Evolutionary conservation across 2,329 filamentous ascomycete genomes (phyloP).

Genomic region (Botrytis paeoniae): DNA sequence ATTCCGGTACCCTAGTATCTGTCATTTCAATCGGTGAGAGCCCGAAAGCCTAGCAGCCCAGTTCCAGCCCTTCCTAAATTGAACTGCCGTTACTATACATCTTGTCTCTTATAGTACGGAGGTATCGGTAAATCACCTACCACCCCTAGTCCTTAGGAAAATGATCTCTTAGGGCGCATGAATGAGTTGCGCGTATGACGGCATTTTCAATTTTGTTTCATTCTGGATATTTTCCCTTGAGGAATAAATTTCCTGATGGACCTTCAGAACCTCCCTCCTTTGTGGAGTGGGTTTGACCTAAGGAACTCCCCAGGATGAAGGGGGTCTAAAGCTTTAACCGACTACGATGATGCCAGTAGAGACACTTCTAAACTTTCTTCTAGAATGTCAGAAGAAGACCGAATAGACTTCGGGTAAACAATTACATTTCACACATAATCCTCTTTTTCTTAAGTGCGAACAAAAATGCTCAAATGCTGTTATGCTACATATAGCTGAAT

Average conservation of each 20-base stretch:
- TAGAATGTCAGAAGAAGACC: slow-evolving; percentile 1
- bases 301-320: slow-evolving; percentile 12
- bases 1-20: slow-evolving; percentile 2
- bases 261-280: not conserved
- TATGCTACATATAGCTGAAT: not conserved
- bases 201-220: slow-evolving; percentile 22
- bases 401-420: slow-evolving; percentile 7
- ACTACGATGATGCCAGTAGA: slow-evolving; percentile 4
- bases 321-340: not conserved
- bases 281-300: slow-evolving; percentile 8
- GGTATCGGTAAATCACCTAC: not conserved
- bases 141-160: not conserved
- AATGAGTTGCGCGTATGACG: slow-evolving; percentile 30
- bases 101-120: not conserved
- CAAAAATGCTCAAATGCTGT: not conserved
- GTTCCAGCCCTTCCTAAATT: slow-evolving; percentile 9
- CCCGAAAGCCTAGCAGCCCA: slow-evolving; percentile 4
- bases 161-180: slow-evolving; percentile 21
- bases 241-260: not conserved
- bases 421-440: not conserved
- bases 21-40: slow-evolving; percentile 20
- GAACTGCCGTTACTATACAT: slow-evolving; percentile 7
- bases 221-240: not conserved
- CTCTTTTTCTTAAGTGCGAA: not conserved
- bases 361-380: slow-evolving; percentile 1